Evolutionary conservation across 148 eudicot species (phyloP).

Genomic region (Fagopyrum tataricum): DNA sequence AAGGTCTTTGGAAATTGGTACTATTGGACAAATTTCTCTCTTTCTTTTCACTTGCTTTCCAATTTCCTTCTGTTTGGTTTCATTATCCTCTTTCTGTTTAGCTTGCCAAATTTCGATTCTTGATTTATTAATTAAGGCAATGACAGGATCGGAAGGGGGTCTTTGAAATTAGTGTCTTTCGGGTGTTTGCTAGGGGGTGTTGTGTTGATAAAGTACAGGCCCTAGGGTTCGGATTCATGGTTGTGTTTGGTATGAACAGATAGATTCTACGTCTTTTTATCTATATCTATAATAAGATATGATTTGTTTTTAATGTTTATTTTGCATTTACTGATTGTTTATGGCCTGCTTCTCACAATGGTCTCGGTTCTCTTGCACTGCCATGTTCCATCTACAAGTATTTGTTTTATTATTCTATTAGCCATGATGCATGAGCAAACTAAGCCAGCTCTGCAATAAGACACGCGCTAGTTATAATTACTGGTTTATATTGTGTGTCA

Average conservation of each 20-base stretch:
- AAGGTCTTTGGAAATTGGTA: slow-evolving; percentile 8
- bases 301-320: background rate
- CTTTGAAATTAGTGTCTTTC: slow-evolving; percentile 2
- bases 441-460: background rate
- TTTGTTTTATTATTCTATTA: background rate
- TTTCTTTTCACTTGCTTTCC: slow-evolving; percentile 10
- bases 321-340: background rate
- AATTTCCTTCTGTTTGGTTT: slow-evolving; percentile 14
- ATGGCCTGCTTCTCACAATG: background rate
- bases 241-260: slow-evolving; percentile 10
- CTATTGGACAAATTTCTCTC: background rate
- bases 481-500: background rate
- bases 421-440: background rate
- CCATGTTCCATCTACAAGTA: background rate
- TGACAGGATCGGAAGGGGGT: slow-evolving; percentile 4
- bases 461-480: background rate
- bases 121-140: slow-evolving; percentile 15
- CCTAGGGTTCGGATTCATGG: background rate
- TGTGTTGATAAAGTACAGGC: background rate
- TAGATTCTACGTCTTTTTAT: background rate
- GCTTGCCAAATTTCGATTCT: slow-evolving; percentile 8
- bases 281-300: background rate
- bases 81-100: slow-evolving; percentile 8
- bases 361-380: background rate
- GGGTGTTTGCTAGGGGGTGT: slow-evolving; percentile 7